Evolutionary conservation across 2,329 filamentous ascomycete genomes (phyloP).

Genomic region (Colletotrichum lindemuthianum): DNA sequence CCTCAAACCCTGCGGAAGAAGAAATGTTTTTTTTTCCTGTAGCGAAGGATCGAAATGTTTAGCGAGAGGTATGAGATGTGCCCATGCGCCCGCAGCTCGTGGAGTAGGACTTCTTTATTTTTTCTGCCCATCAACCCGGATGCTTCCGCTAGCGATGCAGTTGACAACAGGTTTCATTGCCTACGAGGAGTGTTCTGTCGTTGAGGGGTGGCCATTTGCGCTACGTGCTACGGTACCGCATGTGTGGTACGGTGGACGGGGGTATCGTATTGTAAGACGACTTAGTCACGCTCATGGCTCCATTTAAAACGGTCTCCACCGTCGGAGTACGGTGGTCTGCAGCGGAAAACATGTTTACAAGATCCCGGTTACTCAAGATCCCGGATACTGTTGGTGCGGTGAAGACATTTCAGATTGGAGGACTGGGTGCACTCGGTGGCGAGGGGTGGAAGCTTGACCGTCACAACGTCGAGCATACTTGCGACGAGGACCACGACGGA

Average conservation of each 20-base stretch:
- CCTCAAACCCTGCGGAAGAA: background rate
- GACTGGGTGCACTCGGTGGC: too few relatives aligned
- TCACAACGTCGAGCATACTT: too few relatives aligned
- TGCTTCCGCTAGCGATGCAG: constrained; percentile 13
- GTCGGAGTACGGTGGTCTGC: background rate
- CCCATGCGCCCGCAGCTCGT: too few relatives aligned
- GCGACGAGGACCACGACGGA: too few relatives aligned
- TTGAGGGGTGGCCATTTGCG: background rate
- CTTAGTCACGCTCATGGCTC: background rate
- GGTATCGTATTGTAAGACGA: background rate
- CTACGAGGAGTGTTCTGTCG: background rate
- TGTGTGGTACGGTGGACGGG: background rate
- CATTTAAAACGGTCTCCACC: background rate
- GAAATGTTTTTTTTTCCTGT: background rate
- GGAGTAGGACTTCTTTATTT: constrained; percentile 27
- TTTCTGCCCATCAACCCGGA: constrained; percentile 38
- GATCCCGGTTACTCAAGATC: background rate
- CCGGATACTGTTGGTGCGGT: background rate
- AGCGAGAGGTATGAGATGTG: too few relatives aligned
- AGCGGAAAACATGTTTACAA: background rate
- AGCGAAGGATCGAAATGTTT: background rate
- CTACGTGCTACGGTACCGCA: background rate
- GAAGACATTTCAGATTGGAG: background rate
- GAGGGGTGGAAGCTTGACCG: too few relatives aligned
- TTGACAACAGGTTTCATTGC: too few relatives aligned